Evolutionary conservation across 176 grass and related monocot genomes (phyloP), one percentile per base, ranked within the genome.

Genomic region (Eragrostis nindensis): DNA sequence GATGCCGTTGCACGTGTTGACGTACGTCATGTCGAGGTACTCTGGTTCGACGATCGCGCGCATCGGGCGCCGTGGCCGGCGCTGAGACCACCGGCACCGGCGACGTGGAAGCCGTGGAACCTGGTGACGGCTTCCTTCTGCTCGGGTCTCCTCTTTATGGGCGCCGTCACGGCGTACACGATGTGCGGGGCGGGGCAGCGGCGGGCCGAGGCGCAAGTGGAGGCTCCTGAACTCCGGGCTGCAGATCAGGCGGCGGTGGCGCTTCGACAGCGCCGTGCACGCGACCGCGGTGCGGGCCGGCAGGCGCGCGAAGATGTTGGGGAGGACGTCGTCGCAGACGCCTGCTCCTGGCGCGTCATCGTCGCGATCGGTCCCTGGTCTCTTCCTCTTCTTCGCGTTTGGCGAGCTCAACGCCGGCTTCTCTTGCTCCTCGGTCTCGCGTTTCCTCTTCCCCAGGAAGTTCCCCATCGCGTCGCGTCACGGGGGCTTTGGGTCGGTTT

Each of bases 331-430:
- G 21, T 69, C 66, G 21, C 40, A 69, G 14, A 69, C 10, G 10
- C 5, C 40, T 11, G 5, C 13, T 6, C 61, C 7, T 32, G 64
- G 0, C 30, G 18, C 19, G 19, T 10, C 38, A 24, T 68, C 66
- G 19, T 6, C n/a, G n/a, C n/a, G n/a, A n/a, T n/a, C 14, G n/a
- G 66, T 15, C 25, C n/a, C 66, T 36, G 32, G 4, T 12, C 41
- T 45, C 5, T 6, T 25, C 5, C 21, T 25, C 66, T 24, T 69
- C 41, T 25, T 45, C 19, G 10, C 10, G 66, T 0, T 32, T 13
- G 66, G 40, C 1, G 89, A 85, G 10, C 92, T 87, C 50, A 82
- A 85, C 16, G 83, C 80, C 13, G 92, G 44, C 83, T 82, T 19
- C 39, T 68, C 39, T 41, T 43, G 66, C 18, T 40, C 38, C 15